A percentile compares a stretch with the other conserved stretches of the same genome.
Conservation (phyloP, 768 basidiomycete genomes). For the Tylopilus intermedius region DNA sequence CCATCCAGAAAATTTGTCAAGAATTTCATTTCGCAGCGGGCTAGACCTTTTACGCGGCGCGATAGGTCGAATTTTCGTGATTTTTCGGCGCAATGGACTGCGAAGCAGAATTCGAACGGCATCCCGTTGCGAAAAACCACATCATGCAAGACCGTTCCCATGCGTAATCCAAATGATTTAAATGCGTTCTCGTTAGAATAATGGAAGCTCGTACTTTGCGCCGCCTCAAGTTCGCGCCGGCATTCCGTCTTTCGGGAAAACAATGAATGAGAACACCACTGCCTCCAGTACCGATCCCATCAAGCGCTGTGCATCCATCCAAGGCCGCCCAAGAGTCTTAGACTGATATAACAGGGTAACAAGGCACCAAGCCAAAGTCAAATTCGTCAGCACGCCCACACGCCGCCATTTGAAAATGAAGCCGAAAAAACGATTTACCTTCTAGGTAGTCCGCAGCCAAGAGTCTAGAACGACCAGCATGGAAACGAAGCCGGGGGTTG, state of each 20-base stretch:
- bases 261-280: conserved; percentile 2
- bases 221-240: neutral
- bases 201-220: conserved; percentile 17
- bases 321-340: neutral
- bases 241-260: neutral
- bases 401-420: conserved; percentile 16
- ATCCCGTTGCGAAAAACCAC: neutral
- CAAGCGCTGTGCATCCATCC: neutral
- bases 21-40: too few relatives aligned
- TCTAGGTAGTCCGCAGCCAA: conserved; percentile 66
- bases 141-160: neutral
- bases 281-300: neutral
- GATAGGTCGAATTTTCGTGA: too few relatives aligned
- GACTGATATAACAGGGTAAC: conserved; percentile 3
- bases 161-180: neutral
- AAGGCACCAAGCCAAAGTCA: conserved; percentile 6
- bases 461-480: conserved; percentile 34
- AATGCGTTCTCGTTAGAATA: conserved; percentile 4
- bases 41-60: too few relatives aligned
- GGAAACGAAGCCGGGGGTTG: conserved; percentile 1
- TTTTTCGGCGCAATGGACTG: too few relatives aligned
- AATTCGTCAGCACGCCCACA: conserved; percentile 9
- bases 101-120: neutral
- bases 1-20: too few relatives aligned
- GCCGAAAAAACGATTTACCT: conserved; percentile 33